A percentile compares a stretch with the other conserved stretches of the same genome.
Evolutionary conservation across 2,329 filamentous ascomycete genomes (phyloP).

Genomic region (Sarocladiaceae sp.): DNA sequence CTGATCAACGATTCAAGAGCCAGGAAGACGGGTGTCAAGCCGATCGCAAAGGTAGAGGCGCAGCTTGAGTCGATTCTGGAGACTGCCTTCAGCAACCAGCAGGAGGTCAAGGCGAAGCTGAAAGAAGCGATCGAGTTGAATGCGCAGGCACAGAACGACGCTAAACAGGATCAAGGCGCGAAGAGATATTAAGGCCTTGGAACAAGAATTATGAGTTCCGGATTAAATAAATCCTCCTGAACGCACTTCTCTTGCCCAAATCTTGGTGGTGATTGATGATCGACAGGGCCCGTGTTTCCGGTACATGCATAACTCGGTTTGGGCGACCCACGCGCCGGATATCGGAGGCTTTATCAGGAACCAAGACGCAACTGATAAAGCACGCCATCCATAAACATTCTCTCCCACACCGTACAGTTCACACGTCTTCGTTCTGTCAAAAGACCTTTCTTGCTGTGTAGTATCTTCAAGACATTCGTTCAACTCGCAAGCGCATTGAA

Average conservation of each 20-base stretch:
- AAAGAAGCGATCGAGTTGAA: constrained; percentile 56
- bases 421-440: too few species aligned
- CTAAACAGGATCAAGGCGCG: constrained; percentile 26
- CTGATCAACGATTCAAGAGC: constrained; percentile 43
- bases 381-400: constrained; percentile 5
- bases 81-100: constrained; percentile 52
- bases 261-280: background rate
- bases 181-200: constrained; percentile 20
- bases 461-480: too few species aligned
- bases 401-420: background rate
- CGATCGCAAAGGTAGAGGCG: constrained; percentile 45
- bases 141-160: constrained; percentile 44
- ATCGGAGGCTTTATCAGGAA: constrained; percentile 6
- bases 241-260: too few species aligned
- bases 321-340: constrained; percentile 5
- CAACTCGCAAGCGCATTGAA: too few species aligned
- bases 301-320: background rate
- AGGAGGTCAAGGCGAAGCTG: constrained; percentile 52
- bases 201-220: background rate
- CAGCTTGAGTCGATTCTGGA: constrained; percentile 52
- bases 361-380: constrained; percentile 8
- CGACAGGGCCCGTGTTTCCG: background rate
- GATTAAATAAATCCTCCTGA: too few species aligned
- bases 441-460: too few species aligned
- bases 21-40: constrained; percentile 41